Evolutionary conservation across 306 rosid genomes (phyloP).

Genomic region (Neltuma alba): DNA sequence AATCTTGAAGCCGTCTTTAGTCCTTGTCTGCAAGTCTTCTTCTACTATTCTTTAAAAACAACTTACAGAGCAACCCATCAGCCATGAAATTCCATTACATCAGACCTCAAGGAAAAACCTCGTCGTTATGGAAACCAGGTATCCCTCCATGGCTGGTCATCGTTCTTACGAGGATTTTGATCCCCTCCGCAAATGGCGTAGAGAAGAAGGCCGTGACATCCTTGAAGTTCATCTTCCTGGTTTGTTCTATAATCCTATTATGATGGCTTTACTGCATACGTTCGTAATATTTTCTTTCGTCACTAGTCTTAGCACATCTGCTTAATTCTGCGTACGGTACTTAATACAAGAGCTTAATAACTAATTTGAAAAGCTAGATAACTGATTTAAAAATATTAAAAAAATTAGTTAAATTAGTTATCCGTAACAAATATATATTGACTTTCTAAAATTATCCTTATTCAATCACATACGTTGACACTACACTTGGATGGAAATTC

Average conservation of each 20-base stretch:
- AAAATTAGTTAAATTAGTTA: too few relatives aligned
- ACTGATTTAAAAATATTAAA: too few relatives aligned
- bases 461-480: too few relatives aligned
- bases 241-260: not conserved
- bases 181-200: constrained; percentile 43
- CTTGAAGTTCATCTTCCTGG: constrained; percentile 53
- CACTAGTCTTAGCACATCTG: not conserved
- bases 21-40: constrained; percentile 21
- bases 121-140: constrained; percentile 41
- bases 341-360: too few relatives aligned
- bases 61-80: not conserved
- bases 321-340: too few relatives aligned
- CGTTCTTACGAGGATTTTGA: constrained; percentile 48
- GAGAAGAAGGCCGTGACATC: constrained; percentile 44
- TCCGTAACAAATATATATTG: too few relatives aligned
- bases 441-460: too few relatives aligned
- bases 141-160: not conserved
- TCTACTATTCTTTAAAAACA: constrained; percentile 4
- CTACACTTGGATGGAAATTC: too few relatives aligned
- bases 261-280: not conserved
- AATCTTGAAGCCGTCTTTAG: constrained; percentile 25
- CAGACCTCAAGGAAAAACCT: constrained; percentile 11
- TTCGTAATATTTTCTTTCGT: not conserved
- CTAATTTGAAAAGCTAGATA: too few relatives aligned
- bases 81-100: not conserved